Evolutionary conservation across 2,329 filamentous ascomycete species (phyloP), one percentile per base, ranked within the genome.

Genomic region (Diaporthe caulivora): DNA sequence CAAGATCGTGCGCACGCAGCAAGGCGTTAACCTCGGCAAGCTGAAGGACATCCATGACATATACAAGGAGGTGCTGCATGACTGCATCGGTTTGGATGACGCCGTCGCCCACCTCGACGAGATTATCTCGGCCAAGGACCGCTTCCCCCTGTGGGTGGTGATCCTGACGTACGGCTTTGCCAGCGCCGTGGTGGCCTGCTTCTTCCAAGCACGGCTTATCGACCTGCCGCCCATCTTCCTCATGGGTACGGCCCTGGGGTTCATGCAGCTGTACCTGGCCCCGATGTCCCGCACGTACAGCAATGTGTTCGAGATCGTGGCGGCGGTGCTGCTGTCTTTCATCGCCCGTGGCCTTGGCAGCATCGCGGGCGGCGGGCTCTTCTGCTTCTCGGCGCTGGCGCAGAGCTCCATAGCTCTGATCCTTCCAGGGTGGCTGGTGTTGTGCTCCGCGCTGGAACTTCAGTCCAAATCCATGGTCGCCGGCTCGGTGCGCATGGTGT

Each of bases 21-120:
- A 94, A 78, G 93, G 92, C 2, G 87, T 95, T 15, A 91, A 95
- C 79, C 86, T 95, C 0, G 93, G 93, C 29, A 93, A 92, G 78
- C 87, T 95, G 15, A 88, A 92, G 65, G 93, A 95, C 76, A 89
- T 92, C 2, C 93, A 95, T 77, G 89, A 93, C 77, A 90, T 95
- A 71, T 95, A 95, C 84, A 95, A 95, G 80, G 90, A 94, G 73
- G 93, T 95, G 18, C 90, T 95, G 1, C 93, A 95, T 79, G 93
- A 95, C 80, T 86, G 89, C n/a, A 88, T 94, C 10, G 87, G 91
- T 11, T 91, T 93, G 0, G 92, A 94, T 55, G 92, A 94, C 76
- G 93, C 92, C 1, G 92, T 89, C 1, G 81, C 84, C 13, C 86
- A 88, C 29, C 84, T 95, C 0, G 88, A 93, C 64, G 86, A 87